Conservation (phyloP, 148 eudicot species). For the Rhododendron henanense region DNA sequence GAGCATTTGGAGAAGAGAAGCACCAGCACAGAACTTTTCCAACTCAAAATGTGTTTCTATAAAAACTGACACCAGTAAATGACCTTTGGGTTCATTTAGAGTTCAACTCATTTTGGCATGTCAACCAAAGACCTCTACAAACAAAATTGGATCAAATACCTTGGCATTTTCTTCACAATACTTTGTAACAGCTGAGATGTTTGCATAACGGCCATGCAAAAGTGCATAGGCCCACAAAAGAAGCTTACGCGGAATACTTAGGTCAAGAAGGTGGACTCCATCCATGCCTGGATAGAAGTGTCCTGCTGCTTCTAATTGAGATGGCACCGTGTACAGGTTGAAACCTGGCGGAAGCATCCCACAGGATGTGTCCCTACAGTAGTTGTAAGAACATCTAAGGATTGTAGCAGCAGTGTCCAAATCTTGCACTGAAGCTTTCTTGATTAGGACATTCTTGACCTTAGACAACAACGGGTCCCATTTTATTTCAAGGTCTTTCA, state of each 20-base stretch:
- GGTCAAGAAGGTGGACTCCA: constrained; percentile 65
- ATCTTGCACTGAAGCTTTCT: constrained; percentile 70
- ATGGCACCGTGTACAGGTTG: constrained; percentile 66
- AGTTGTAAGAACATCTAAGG: constrained; percentile 78
- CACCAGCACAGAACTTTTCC: not conserved
- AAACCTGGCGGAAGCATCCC: constrained; percentile 63
- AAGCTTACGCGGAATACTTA: constrained; percentile 80
- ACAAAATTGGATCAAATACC: constrained; percentile 33
- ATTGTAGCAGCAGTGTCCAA: constrained; percentile 68
- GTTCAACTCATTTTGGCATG: not conserved
- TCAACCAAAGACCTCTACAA: constrained; percentile 14
- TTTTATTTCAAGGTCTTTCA: constrained; percentile 53
- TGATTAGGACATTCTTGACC: constrained; percentile 63
- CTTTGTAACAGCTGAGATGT: constrained; percentile 71
- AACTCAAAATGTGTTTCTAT: not conserved
- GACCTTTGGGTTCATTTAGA: not conserved
- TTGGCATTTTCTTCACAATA: constrained; percentile 89
- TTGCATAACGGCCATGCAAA: constrained; percentile 70
- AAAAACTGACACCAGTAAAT: not conserved
- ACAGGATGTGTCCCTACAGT: constrained; percentile 79
- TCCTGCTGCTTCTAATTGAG: constrained; percentile 49
- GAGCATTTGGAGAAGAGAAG: not conserved
- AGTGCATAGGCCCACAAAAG: constrained; percentile 89
- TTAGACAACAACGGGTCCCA: constrained; percentile 71
- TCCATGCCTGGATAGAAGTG: constrained; percentile 53